Evolutionary conservation across 1,139 yeast species (phyloP), one percentile per base, ranked within the genome.

Genomic region (Kodamaea sp.): DNA sequence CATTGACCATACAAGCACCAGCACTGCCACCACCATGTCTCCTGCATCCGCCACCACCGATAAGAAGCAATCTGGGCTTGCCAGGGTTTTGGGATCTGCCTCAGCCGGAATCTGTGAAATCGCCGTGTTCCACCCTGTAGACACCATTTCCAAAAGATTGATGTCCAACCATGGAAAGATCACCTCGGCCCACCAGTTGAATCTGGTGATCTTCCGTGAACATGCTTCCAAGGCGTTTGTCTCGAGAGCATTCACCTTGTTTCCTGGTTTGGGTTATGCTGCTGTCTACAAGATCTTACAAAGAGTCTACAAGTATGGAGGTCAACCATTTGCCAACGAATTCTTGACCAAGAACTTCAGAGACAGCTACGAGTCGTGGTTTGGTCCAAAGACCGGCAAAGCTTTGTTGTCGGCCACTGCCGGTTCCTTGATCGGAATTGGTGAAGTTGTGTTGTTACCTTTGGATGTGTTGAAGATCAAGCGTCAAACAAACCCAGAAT

Each of bases 251-350:
- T 68, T 88, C 48, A 84, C 97, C 10, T 75, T 92, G 48, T 92
- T 92, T 72, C 98, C 99, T 11, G 99, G 99, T 58, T 76, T 92
- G 48, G 98, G 98, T 16, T 92, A 94, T 57, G 98, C 98, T 47
- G 98, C 98, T 30, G 87, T 90, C 49, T 92, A 92, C 76, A 92
- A 92, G 72, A 84, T 92, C 53, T 74, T 92, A 55, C 99, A 92
- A 69, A 83, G 99, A 70, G 97, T 92, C 35, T 92, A 94, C 77
- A 92, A 92, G 66, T 92, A 94, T 62, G 97, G 98, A 58, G 99
- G 99, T 34, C 99, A 92, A 67, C 98, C 99, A 37, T 90, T 89
- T 58, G 99, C 94, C 46, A 92, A 90, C 59, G 99, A 92, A 66
- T 87, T 83, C 58, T 75, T 92, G 59, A 77, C 86, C 50, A 71